Evolutionary conservation across 73 alveolate genomes (phyloP).

Genomic region (Loxodes magnus): DNA sequence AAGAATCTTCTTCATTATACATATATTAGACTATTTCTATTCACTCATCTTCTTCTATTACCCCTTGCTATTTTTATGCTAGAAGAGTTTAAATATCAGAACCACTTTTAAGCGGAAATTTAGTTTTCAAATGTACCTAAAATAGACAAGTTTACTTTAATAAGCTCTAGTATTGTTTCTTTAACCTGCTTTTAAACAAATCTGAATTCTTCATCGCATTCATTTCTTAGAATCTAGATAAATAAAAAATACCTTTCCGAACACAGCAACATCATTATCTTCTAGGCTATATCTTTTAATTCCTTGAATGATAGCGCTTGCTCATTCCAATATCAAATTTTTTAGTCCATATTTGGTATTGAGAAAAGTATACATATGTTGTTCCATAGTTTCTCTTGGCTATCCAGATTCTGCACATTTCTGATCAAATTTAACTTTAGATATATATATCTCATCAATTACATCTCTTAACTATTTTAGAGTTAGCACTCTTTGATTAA

Average conservation of each 20-base stretch:
- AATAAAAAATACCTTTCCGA: too few species aligned
- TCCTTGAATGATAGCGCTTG: conserved; percentile 81
- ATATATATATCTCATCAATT: conserved; percentile 72
- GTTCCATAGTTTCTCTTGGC: conserved; percentile 95
- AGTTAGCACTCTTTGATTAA: conserved; percentile 31
- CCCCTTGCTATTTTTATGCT: conserved; percentile 48
- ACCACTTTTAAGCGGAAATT: conserved; percentile 72
- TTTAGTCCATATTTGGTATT: conserved; percentile 91
- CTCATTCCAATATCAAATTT: conserved; percentile 89
- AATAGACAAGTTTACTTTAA: conserved; percentile 26
- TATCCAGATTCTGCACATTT: conserved; percentile 76
- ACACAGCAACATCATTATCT: conserved; percentile 90
- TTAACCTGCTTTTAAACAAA: conserved; percentile 79
- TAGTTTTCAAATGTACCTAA: conserved; percentile 45
- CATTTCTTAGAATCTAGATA: conserved; percentile 92
- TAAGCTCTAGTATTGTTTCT: conserved; percentile 80
- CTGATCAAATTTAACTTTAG: conserved; percentile 70
- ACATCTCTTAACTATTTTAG: conserved; percentile 67
- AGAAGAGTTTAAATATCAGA: conserved; percentile 68
- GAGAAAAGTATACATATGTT: conserved; percentile 86
- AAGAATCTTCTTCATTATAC: conserved; percentile 87
- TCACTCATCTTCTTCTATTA: conserved; percentile 84
- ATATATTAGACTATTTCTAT: conserved; percentile 85
- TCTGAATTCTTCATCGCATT: conserved; percentile 93
- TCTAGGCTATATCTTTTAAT: conserved; percentile 62